A percentile compares a stretch with the other conserved stretches of the same genome.
Conservation (phyloP, 2,329 filamentous ascomycete species). For the Venturia nashicola region DNA sequence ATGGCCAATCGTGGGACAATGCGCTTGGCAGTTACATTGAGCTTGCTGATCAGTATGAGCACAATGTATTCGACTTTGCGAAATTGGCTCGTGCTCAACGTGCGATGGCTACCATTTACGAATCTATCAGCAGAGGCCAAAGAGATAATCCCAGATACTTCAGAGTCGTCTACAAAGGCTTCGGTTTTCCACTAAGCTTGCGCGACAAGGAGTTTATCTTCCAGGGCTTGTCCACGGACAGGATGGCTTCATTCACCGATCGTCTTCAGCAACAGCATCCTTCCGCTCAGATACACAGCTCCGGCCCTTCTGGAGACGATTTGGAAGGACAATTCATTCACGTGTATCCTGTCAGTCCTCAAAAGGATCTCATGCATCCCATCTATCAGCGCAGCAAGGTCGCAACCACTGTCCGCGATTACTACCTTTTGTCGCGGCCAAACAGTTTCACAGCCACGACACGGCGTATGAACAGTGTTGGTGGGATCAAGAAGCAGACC, state of each 20-base stretch:
- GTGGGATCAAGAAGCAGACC: conserved; percentile 56
- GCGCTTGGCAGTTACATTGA: conserved; percentile 83
- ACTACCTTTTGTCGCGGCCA: conserved; percentile 68
- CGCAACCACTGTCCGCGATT: conserved; percentile 72
- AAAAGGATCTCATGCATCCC: conserved; percentile 70
- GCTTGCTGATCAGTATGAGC: conserved; percentile 82
- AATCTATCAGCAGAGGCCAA: conserved; percentile 72
- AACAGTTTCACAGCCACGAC: conserved; percentile 66
- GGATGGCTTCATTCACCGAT: conserved; percentile 72
- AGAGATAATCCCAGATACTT: conserved; percentile 75
- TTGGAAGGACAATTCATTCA: conserved; percentile 85
- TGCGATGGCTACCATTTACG: conserved; percentile 86
- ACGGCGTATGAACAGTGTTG: conserved; percentile 55
- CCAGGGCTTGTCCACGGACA: conserved; percentile 66
- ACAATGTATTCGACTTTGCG: conserved; percentile 76
- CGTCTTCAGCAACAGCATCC: conserved; percentile 88
- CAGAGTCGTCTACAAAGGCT: conserved; percentile 76
- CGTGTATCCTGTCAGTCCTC: conserved; percentile 66
- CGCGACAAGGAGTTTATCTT: conserved; percentile 90
- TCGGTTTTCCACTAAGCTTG: conserved; percentile 71
- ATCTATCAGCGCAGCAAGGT: conserved; percentile 85
- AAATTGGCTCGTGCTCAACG: conserved; percentile 83
- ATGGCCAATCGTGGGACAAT: conserved; percentile 86
- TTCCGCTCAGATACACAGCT: conserved; percentile 65
- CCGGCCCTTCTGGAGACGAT: conserved; percentile 57